phyloP scores from a whole-genome alignment of 495 filamentous ascomycete species.

The Penicillium desertorum region DNA sequence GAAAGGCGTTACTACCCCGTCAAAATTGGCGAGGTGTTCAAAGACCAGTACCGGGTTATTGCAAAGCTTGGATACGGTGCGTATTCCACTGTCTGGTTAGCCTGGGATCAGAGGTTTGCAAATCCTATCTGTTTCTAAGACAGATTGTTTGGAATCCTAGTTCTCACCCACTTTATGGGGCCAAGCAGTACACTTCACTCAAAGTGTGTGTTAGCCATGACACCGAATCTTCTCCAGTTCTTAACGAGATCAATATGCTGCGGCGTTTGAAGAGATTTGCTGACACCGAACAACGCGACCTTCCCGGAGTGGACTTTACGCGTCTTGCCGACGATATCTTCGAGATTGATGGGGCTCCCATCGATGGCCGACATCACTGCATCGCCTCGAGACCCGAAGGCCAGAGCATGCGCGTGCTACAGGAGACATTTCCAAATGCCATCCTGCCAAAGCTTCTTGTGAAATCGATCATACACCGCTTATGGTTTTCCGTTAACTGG shows the following conservation, averaged over 20 bases:
- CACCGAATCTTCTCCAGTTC: constrained; percentile 7
- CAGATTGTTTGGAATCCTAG: not conserved
- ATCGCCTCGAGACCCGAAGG: not conserved
- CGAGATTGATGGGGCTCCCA: not conserved
- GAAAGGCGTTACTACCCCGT: constrained; percentile 39
- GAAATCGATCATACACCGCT: too few species aligned
- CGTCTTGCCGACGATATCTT: constrained; percentile 18
- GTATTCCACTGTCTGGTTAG: constrained; percentile 52
- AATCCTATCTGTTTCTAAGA: constrained; percentile 3
- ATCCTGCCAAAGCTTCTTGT: too few species aligned
- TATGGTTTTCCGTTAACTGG: too few species aligned
- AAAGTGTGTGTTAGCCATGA: constrained; percentile 15
- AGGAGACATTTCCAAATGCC: too few species aligned
- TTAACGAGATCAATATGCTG: constrained; percentile 20
- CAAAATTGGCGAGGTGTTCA: constrained; percentile 38
- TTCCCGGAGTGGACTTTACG: constrained; percentile 11
- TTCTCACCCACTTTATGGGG: not conserved
- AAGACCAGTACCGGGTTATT: constrained; percentile 41
- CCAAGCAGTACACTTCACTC: constrained; percentile 12
- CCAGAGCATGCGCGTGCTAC: too few species aligned
- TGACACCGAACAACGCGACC: constrained; percentile 1
- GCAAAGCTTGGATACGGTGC: constrained; percentile 51
- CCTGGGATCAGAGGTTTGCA: constrained; percentile 31
- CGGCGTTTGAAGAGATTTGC: constrained; percentile 13
- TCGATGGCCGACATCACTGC: constrained; percentile 13